Evolutionary conservation across 2,329 filamentous ascomycete species (phyloP).

Genomic region (Didymella keratinophila): DNA sequence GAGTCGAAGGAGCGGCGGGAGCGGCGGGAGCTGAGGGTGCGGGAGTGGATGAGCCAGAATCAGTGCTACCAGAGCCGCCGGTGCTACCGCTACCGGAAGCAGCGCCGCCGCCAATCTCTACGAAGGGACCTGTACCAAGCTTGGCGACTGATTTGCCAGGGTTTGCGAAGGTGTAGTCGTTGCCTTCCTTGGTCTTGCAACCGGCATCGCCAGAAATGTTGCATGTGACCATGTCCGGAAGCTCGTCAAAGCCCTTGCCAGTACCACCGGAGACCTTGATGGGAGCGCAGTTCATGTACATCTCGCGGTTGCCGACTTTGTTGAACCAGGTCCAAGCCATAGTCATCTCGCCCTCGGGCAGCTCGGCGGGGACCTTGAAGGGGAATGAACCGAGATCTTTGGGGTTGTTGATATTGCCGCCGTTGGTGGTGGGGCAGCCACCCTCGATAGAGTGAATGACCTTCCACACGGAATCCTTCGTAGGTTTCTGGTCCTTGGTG

Average conservation of each 20-base stretch:
- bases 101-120: slow-evolving; percentile 35
- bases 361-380: slow-evolving; percentile 74
- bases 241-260: slow-evolving; percentile 59
- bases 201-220: slow-evolving; percentile 62
- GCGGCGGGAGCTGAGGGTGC: slow-evolving; percentile 2
- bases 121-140: slow-evolving; percentile 35
- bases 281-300: slow-evolving; percentile 96
- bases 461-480: slow-evolving; percentile 74
- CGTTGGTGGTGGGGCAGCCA: slow-evolving; percentile 69
- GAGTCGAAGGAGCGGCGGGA: slow-evolving; percentile 4
- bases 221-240: slow-evolving; percentile 77
- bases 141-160: slow-evolving; percentile 64
- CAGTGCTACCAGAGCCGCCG: slow-evolving; percentile 13
- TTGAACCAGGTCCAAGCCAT: slow-evolving; percentile 95
- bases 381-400: slow-evolving; percentile 62
- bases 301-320: slow-evolving; percentile 84
- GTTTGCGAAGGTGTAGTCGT: slow-evolving; percentile 65
- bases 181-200: slow-evolving; percentile 62
- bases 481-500: slow-evolving; percentile 76
- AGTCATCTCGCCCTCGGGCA: slow-evolving; percentile 76
- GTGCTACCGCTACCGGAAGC: slow-evolving; percentile 12
- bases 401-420: slow-evolving; percentile 44
- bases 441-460: slow-evolving; percentile 89
- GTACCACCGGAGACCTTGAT: slow-evolving; percentile 67
- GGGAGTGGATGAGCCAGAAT: slow-evolving; percentile 7